Base-by-base conservation (phyloP, 2,329 filamentous ascomycete genomes). In the Ceratocystis cubensis region DNA sequence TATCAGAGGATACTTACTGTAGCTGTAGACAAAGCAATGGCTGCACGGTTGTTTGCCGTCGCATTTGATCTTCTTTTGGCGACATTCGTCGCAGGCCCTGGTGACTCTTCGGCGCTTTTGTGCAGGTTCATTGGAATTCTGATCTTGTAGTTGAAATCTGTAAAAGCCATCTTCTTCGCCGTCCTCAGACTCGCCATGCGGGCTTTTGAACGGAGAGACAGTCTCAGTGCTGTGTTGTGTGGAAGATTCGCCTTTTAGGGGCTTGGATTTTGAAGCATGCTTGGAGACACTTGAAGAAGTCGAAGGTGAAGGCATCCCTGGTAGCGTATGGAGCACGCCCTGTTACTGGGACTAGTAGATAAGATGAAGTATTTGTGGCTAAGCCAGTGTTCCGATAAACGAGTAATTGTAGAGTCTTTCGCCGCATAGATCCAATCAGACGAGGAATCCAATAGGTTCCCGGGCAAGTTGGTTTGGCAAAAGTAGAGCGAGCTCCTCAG, bases 11-110 rank as follows among this genome's bases (percentile, higher is more conserved):
- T 15, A 72, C 82, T 73, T 82, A 96, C 94, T 93, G 80, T 99
- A 99, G 75, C 91, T 96, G 76, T 99, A 99, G 63, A 97, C 91
- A 10, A 92, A 96, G 75, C 94, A 99, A 76, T 97, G 94, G 0
- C 92, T 96, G 76, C 89, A 94, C 8, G 89, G 89, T 74, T 92
- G 88, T 75, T 91, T 91, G 71, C 88, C 89, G 74, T 92, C 88
- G 71, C 88, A 93, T 74, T 92, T 93, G 73, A 93, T 93, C 76
- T 93, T 93, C 75, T 93, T 93, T 71, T 88, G 82, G 67, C 89
- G 83, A 73, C 89, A 93, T 75, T 92, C 88, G 71, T 91, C 89
- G 75, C 89, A 93, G 50, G 89, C 89, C 71, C 89, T 81, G 22
- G 88, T 92, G 57, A 93, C 89, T 73, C 89, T 82, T 66, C 88